Evolutionary conservation across 345 rosid genomes (phyloP), one percentile per base, ranked within the genome.

Genomic region (Rhizophora apiculata): DNA sequence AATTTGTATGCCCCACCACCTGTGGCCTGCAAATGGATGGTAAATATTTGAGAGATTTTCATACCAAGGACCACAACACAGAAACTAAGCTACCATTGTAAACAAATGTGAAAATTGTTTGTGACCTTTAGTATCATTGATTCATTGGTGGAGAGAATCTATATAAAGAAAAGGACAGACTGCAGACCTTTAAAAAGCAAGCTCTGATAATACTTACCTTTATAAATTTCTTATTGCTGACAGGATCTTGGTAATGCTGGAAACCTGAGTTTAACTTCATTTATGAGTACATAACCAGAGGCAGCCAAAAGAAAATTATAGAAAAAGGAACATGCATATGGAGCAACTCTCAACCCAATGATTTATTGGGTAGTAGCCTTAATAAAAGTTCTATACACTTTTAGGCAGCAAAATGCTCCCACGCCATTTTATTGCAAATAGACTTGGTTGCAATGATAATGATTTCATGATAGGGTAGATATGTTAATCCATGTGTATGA

Each of bases 1-100:
- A 80, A 95, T 82, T 92, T 95, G 85, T 75, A 90, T 27, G 99
- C 99, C 71, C 99, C 98, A 9, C 99, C 99, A 30, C 99, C 99
- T 67, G 99, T 95, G 78, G 97, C 99, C 99, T 95, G 83, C 81
- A 56, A 68, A 79, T 22, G 78, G 64, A 71, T 57, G 62, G 52
- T 59, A 71, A 71, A 26, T 26, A 34, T 74, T 74, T 67, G 66
- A 73, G 30, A 37, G 56, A 26, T 64, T 55, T 26, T 49, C 72
- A 20, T 27, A 59, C 58, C 53, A 70, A 37, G 61, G 24, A 29
- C 49, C 19, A 3, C 49, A 13, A 13, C 19, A 2, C 18, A 43
- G 49, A 43, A 39, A 43, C 19, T 13, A 43, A 43, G 49, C 16
- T 43, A 43, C 19, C 49, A 3, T 43, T 13, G 49, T 43, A 43